Conservation (phyloP, 179 eudicot species). For the Beta macrorhiza region DNA sequence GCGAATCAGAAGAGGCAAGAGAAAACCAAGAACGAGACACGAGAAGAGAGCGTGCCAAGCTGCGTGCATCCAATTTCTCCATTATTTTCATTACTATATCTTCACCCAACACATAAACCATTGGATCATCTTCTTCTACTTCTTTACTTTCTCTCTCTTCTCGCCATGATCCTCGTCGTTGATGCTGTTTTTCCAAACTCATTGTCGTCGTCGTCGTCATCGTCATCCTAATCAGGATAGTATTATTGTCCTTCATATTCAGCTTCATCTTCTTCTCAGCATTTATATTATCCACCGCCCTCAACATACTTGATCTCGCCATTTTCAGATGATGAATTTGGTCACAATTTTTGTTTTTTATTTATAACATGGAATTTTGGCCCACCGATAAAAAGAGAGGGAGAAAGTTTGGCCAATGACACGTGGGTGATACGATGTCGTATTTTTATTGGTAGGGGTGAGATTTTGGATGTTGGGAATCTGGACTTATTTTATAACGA, state of each 20-base stretch:
- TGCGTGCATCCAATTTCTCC: constrained; percentile 51
- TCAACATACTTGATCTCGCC: no score
- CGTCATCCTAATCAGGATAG: no score
- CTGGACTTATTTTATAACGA: neutral
- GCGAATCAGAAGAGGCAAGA: no score
- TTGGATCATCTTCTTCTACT: constrained; percentile 37
- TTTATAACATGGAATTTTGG: no score
- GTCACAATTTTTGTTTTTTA: no score
- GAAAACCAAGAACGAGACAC: constrained; percentile 61
- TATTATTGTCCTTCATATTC: no score
- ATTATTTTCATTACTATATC: constrained; percentile 55
- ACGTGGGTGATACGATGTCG: neutral
- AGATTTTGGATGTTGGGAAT: neutral
- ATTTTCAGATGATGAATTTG: no score
- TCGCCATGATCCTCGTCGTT: neutral
- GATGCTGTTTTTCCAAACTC: neutral
- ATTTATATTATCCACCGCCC: no score
- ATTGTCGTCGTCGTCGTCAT: no score
- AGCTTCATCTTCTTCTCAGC: no score
- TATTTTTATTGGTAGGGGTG: neutral
- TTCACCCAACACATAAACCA: constrained; percentile 40
- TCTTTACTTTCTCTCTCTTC: neutral
- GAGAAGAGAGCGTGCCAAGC: constrained; percentile 60
- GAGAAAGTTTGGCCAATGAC: neutral
- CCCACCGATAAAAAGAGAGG: neutral